A percentile compares a stretch with the other conserved stretches of the same genome.
These are phyloP conservation scores for Penicillium concentricum DNA, from an alignment of 2,329 filamentous ascomycete genomes.

Conservation along the genomic window DNA sequence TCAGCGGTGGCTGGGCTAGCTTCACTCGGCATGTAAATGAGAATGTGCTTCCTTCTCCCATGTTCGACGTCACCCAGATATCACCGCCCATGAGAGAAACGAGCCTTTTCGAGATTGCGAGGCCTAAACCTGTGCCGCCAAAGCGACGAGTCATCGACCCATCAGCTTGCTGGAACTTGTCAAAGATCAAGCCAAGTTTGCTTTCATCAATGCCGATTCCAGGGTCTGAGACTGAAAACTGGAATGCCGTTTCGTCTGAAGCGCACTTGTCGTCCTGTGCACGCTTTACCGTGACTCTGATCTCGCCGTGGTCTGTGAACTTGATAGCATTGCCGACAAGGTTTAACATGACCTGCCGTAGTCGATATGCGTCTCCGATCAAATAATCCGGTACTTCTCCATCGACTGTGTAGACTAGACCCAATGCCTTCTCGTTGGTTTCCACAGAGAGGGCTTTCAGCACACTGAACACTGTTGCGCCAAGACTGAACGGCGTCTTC, in stretches of 20 bases:
- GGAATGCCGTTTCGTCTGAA: conserved; percentile 78
- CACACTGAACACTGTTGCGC: conserved; percentile 92
- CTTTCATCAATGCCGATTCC: conserved; percentile 91
- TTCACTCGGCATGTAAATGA: conserved; percentile 89
- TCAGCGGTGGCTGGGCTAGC: conserved; percentile 71
- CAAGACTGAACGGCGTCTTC: conserved; percentile 88
- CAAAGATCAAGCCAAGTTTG: conserved; percentile 92
- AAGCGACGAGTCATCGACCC: conserved; percentile 94
- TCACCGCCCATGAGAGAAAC: conserved; percentile 93
- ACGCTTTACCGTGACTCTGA: conserved; percentile 79
- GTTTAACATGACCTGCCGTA: conserved; percentile 92
- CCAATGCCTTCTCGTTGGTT: conserved; percentile 90
- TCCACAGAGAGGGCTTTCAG: conserved; percentile 90
- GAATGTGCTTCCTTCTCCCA: conserved; percentile 84
- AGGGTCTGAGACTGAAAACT: conserved; percentile 90
- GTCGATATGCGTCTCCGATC: conserved; percentile 86
- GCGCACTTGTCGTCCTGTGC: conserved; percentile 58
- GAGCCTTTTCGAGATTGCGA: conserved; percentile 92
- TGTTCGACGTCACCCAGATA: conserved; percentile 88
- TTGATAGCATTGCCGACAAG: conserved; percentile 96
- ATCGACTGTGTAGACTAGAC: conserved; percentile 86
- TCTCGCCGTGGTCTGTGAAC: conserved; percentile 91
- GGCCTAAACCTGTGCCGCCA: conserved; percentile 83
- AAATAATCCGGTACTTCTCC: conserved; percentile 89
- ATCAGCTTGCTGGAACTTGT: conserved; percentile 96